A percentile compares a stretch with the other conserved stretches of the same genome.
Evolutionary conservation across 148 eudicot genomes (phyloP).

Genomic region (Silene latifolia): DNA sequence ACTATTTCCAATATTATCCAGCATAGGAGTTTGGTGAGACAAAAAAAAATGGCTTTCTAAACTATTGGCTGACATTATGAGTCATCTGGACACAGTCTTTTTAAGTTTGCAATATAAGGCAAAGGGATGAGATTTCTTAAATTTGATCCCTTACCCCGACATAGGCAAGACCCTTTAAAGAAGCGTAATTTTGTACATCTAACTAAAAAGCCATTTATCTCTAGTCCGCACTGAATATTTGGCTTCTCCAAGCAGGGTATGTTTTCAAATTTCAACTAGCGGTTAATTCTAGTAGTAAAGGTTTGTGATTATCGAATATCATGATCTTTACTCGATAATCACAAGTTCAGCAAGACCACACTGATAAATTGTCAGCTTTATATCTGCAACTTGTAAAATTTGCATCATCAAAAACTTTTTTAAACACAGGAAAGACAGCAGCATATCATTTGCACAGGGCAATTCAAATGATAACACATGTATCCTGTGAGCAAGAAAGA

Average conservation of each 20-base stretch:
- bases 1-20: neutral
- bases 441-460: neutral
- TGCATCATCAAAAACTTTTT: neutral
- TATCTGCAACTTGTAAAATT: neutral
- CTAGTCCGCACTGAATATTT: too few relatives aligned
- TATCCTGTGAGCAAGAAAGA: slow-evolving; percentile 28
- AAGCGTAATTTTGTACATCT: neutral
- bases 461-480: slow-evolving; percentile 29
- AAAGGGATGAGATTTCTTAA: neutral
- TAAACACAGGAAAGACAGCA: neutral
- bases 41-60: neutral
- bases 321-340: neutral
- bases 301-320: too few relatives aligned
- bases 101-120: neutral
- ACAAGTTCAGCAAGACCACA: neutral
- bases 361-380: neutral
- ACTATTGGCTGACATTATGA: neutral
- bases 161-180: neutral
- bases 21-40: neutral
- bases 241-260: too few relatives aligned
- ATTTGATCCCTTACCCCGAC: neutral
- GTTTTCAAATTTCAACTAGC: neutral
- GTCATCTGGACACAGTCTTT: neutral
- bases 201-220: neutral
- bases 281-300: neutral